Evolutionary conservation across 2,329 filamentous ascomycete species (phyloP).

Genomic region (Hirsutella thompsonii): DNA sequence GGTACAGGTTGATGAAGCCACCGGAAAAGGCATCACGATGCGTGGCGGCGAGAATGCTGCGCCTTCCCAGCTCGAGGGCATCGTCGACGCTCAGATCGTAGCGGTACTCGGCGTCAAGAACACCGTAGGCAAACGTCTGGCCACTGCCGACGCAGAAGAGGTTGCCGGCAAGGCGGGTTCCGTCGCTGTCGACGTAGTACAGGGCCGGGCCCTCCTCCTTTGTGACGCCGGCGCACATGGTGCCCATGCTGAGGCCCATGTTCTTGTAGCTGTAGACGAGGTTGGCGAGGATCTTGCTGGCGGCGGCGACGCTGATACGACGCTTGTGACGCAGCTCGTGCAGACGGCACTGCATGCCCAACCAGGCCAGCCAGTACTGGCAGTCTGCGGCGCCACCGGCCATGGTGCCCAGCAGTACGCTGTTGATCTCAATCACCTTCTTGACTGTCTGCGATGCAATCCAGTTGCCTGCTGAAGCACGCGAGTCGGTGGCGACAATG

Average conservation of each 20-base stretch:
- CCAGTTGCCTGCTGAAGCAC: conserved; percentile 96
- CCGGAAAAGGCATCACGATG: conserved; percentile 98
- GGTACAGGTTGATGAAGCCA: conserved; percentile 97
- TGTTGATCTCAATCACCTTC: conserved; percentile 99
- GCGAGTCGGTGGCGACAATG: conserved; percentile 94
- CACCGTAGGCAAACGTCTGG: conserved; percentile 97
- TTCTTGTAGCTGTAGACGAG: conserved; percentile 98
- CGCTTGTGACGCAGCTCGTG: conserved; percentile 99
- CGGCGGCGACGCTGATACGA: conserved; percentile 92
- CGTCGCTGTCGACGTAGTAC: conserved; percentile 95
- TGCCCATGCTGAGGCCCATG: conserved; percentile 97
- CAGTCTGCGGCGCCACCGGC: conserved; percentile 97
- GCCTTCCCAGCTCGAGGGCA: conserved; percentile 76
- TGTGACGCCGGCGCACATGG: conserved; percentile 97
- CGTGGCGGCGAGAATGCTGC: conserved; percentile 90
- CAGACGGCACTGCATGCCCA: conserved; percentile 97
- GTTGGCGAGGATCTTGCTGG: conserved; percentile 97
- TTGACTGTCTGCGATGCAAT: conserved; percentile 99
- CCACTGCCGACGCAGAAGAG: conserved; percentile 97
- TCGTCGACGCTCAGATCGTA: conserved; percentile 83
- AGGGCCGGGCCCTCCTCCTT: conserved; percentile 91
- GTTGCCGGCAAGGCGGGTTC: conserved; percentile 83
- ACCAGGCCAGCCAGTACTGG: conserved; percentile 98
- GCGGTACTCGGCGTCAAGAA: conserved; percentile 87
- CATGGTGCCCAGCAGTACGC: conserved; percentile 89